Percentiles rank a stretch among this genome's conserved stretches.
phyloP scores from a whole-genome alignment of 192 early-diverging fungal genomes.

The Coemansia sp. region DNA sequence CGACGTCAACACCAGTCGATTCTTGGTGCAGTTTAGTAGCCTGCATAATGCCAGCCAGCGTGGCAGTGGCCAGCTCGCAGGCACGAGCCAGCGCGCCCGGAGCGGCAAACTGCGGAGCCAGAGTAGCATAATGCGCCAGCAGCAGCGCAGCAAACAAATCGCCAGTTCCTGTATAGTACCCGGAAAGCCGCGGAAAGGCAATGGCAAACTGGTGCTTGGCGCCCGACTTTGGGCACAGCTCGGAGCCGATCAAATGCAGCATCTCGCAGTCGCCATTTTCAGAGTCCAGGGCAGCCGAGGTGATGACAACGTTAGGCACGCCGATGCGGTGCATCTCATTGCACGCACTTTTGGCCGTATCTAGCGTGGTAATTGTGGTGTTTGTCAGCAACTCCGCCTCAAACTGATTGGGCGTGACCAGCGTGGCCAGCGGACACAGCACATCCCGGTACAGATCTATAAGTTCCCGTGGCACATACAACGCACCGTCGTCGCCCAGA shows the following conservation, averaged over 20 bases:
- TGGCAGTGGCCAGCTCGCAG: slow-evolving; percentile 66
- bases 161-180: slow-evolving; percentile 90
- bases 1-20: slow-evolving; percentile 12
- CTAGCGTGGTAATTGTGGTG: slow-evolving; percentile 52
- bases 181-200: slow-evolving; percentile 69
- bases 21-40: slow-evolving; percentile 59
- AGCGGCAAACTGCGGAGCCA: slow-evolving; percentile 13
- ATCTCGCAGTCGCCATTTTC: slow-evolving; percentile 4
- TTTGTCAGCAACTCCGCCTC: slow-evolving; percentile 80
- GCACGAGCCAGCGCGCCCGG: slow-evolving; percentile 51
- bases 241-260: slow-evolving; percentile 58
- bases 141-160: slow-evolving; percentile 82
- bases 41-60: slow-evolving; percentile 69
- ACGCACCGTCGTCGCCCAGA: slow-evolving; percentile 80
- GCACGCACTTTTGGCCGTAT: slow-evolving; percentile 59
- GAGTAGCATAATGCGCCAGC: slow-evolving; percentile 61
- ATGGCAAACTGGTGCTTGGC: slow-evolving; percentile 62
- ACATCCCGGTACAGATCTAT: slow-evolving; percentile 75
- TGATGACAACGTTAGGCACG: slow-evolving; percentile 72
- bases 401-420: slow-evolving; percentile 90
- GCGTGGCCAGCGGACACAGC: slow-evolving; percentile 65
- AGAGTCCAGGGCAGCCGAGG: slow-evolving; percentile 61
- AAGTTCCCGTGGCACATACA: slow-evolving; percentile 81
- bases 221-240: slow-evolving; percentile 12
- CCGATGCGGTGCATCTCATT: slow-evolving; percentile 68